Base-by-base conservation (phyloP, 1,139 yeast species). In the Pichia sp. region DNA sequence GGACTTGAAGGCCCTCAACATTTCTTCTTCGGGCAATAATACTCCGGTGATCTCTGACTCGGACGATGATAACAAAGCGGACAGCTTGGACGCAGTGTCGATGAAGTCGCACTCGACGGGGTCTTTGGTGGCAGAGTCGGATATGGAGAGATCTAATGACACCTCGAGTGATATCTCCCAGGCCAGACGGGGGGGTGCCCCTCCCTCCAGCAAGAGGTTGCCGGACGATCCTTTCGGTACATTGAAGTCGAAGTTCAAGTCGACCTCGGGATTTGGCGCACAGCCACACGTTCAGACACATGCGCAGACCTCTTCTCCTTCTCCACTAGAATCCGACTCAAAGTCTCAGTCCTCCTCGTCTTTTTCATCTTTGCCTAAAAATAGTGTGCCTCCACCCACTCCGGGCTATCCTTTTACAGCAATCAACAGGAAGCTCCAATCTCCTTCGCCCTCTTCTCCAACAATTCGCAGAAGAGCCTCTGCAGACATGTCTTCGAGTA, bases 391-490 rank as follows among this genome's bases (percentile, higher is more conserved):
- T 4, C 30, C 17, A 6, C 49, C 49, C 16, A 27, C 24, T 14
- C 47, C 48, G 27, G 40, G 12, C 12, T 12, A 24, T 10, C 31
- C 27, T 14, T 10, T 14, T 6, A n/a, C n/a, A 3, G n/a, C 40
- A n/a, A 31, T 41, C 3, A 34, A 46, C 16, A 46, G 49, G 42
- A 20, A 42, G 6, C 6, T 30, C 12, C 29, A n/a, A 12, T 53
- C 54, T 9, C 56, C 56, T 6, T 56, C 58, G 4, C 58, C 58
- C 9, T 57, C 61, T 1, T 34, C 52, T 12, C 59, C 58, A 48
- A 53, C 59, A 9, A 43, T 55, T 10, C 64, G 73, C 55, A 73
- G 93, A 67, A 73, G 95, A 61, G 85, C 84, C 1, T 85, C 92
- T 0, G 79, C 82, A 56, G 96, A 87, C 67, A 89, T 83, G 56